Percentiles rank a stretch among this genome's conserved stretches.
phyloP scores from a whole-genome alignment of 306 rosid species.

The Rosa multiflora region DNA sequence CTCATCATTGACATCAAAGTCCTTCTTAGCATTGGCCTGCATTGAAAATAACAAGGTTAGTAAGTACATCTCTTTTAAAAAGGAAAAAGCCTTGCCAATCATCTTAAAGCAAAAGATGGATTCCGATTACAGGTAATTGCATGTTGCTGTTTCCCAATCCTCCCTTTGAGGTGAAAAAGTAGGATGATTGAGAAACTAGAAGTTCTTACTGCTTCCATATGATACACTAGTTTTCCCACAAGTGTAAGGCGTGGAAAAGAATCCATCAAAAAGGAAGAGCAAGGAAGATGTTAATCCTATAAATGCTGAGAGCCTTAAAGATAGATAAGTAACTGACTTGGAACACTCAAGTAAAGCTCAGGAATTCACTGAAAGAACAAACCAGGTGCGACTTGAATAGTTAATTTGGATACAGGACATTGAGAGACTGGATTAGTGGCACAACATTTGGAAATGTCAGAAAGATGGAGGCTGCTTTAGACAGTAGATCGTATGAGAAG shows the following conservation, averaged over 20 bases:
- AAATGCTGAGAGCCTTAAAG: neutral
- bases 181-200: neutral
- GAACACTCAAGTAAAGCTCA: neutral
- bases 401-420: neutral
- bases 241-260: neutral
- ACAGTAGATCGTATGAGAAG: neutral
- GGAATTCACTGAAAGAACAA: neutral
- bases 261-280: neutral
- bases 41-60: conserved; percentile 11
- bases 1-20: conserved; percentile 57
- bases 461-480: neutral
- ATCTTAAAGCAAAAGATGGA: neutral
- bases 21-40: conserved; percentile 51
- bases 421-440: neutral
- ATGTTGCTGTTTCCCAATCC: neutral
- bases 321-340: neutral
- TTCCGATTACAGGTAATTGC: neutral
- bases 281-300: neutral
- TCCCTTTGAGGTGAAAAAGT: neutral
- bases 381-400: neutral
- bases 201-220: neutral
- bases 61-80: neutral
- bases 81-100: neutral
- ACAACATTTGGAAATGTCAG: neutral
- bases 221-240: neutral